phyloP scores from a whole-genome alignment of 2,329 filamentous ascomycete genomes.

The Apiospora arundinis region DNA sequence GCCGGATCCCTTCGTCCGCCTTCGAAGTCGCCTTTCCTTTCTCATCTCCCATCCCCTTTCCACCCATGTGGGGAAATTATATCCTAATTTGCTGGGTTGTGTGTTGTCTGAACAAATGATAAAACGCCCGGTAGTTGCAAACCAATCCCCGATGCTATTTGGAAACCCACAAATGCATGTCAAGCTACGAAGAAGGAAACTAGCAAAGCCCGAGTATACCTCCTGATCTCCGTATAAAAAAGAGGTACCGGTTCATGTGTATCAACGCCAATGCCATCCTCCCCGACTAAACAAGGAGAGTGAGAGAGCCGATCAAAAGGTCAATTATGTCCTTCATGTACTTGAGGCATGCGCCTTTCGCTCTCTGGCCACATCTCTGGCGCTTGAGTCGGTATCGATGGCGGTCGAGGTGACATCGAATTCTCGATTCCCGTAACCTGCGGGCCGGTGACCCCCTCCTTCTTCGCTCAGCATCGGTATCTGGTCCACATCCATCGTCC shows the following conservation, averaged over 20 bases:
- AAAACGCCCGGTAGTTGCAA: background rate
- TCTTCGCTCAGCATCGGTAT: conserved; percentile 64
- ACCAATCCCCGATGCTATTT: background rate
- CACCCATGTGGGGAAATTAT: background rate
- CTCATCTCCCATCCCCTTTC: background rate
- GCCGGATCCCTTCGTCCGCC: background rate
- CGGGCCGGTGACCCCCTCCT: conserved; percentile 27
- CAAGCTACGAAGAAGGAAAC: background rate
- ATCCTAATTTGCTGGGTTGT: background rate
- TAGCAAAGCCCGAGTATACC: background rate
- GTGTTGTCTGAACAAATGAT: background rate
- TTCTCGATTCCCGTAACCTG: background rate
- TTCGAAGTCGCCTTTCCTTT: background rate
- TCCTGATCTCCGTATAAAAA: background rate
- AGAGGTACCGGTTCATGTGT: background rate
- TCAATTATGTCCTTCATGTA: background rate
- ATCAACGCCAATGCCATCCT: background rate
- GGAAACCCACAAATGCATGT: background rate
- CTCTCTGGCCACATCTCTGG: conserved; percentile 54
- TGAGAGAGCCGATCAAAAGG: background rate
- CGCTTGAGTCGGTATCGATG: conserved; percentile 47
- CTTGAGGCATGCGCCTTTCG: conserved; percentile 42
- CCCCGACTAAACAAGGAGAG: background rate
- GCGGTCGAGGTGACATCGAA: conserved; percentile 14
- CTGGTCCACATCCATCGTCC: conserved; percentile 51